Percentiles rank a stretch among this genome's conserved stretches.
phyloP scores from a whole-genome alignment of 805 yeast genomes.

The Ogataea neopini region DNA sequence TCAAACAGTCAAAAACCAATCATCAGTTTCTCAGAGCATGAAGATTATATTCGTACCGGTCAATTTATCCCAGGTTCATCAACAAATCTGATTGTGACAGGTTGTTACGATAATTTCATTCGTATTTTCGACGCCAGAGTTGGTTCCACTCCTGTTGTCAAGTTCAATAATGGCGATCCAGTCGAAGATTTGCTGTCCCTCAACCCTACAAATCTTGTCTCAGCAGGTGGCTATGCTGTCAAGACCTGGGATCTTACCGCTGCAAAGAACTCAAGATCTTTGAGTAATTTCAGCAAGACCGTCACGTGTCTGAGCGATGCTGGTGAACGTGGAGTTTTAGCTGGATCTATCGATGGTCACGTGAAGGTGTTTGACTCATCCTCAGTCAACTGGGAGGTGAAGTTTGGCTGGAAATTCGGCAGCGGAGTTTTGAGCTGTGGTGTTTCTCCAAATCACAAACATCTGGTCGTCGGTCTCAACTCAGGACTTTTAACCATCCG shows the following conservation, averaged over 20 bases:
- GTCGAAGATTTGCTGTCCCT: conserved; percentile 82
- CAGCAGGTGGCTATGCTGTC: conserved; percentile 78
- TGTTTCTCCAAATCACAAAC: conserved; percentile 83
- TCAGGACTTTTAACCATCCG: conserved; percentile 88
- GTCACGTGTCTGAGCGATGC: conserved; percentile 82
- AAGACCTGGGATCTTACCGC: conserved; percentile 92
- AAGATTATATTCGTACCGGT: conserved; percentile 86
- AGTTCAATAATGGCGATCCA: conserved; percentile 74
- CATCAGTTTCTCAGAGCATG: conserved; percentile 68
- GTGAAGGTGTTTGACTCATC: conserved; percentile 88
- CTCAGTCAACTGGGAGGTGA: conserved; percentile 76
- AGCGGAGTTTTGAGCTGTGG: conserved; percentile 90
- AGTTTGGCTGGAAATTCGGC: conserved; percentile 97
- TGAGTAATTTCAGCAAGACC: conserved; percentile 89
- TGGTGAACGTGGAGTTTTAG: conserved; percentile 76
- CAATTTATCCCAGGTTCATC: conserved; percentile 67
- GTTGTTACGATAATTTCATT: conserved; percentile 88
- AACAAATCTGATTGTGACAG: conserved; percentile 75
- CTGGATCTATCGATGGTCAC: conserved; percentile 96
- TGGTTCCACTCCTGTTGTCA: conserved; percentile 52
- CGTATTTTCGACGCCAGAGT: conserved; percentile 81
- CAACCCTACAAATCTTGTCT: conserved; percentile 71
- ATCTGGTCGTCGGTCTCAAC: conserved; percentile 88
- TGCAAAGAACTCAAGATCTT: conserved; percentile 65
- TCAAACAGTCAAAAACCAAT: conserved; percentile 75